phyloP scores from a whole-genome alignment of 495 filamentous ascomycete genomes.

The Hypomontagnella submonticulosa region DNA sequence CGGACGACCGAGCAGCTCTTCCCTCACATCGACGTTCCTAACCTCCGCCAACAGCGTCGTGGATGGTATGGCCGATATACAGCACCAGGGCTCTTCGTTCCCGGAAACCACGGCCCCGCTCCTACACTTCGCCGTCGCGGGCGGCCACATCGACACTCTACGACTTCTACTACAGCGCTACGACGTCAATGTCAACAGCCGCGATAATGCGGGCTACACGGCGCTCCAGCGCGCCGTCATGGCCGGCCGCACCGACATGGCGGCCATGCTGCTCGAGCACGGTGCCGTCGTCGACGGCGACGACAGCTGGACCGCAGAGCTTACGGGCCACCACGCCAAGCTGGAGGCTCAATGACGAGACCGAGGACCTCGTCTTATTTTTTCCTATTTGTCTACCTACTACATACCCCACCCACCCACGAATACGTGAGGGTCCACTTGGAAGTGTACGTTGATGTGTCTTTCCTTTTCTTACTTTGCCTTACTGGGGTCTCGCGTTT shows the following conservation, averaged over 20 bases:
- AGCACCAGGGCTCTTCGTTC: constrained; percentile 36
- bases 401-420: not conserved
- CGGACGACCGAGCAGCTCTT: constrained; percentile 40
- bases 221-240: constrained; percentile 47
- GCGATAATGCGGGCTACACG: constrained; percentile 46
- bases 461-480: constrained; percentile 2
- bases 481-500: constrained; percentile 24
- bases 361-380: constrained; percentile 6
- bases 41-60: constrained; percentile 29
- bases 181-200: constrained; percentile 45
- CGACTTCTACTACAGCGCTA: constrained; percentile 45
- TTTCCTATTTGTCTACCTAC: constrained; percentile 1
- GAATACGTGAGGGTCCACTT: constrained; percentile 5
- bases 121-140: constrained; percentile 47
- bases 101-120: constrained; percentile 49
- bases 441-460: constrained; percentile 32
- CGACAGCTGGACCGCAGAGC: constrained; percentile 40
- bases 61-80: constrained; percentile 31
- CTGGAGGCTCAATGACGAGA: constrained; percentile 30
- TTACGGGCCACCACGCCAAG: constrained; percentile 36
- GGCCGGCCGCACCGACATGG: constrained; percentile 49
- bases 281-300: constrained; percentile 45
- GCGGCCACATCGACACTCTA: constrained; percentile 46
- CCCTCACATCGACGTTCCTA: constrained; percentile 40
- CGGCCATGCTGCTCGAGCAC: constrained; percentile 47